Base-by-base conservation (phyloP, 768 basidiomycete genomes). In the Leccinum pellstonianum region DNA sequence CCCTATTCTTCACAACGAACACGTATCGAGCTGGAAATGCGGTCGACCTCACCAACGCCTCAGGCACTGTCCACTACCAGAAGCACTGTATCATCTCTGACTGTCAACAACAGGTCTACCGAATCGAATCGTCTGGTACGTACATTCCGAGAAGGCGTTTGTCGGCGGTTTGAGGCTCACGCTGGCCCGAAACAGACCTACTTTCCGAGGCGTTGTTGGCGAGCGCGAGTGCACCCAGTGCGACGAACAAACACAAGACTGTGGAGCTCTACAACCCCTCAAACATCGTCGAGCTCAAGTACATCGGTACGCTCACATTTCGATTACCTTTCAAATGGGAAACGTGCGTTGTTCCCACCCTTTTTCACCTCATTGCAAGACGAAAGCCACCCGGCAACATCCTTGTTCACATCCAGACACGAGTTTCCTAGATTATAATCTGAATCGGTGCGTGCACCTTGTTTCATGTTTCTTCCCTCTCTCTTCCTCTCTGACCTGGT, bases 371-470 rank as follows among this genome's bases (percentile, higher is more conserved):
- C n/a, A 9, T 51, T 17, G 25, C 8, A 9, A 23, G 31, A 29
- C 19, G 77, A 81, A 84, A 86, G 90, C 60, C 73, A 86, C 80
- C 7, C 43, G 23, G 31, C 11, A 21, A 7, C 14, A 43, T 54
- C 11, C 12, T 8, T 7, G 38, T 54, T 52, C 35, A 21, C 25
- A n/a, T 37, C 27, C 66, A 93, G 91, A 38, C 87, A 93, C 61
- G 84, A 88, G 47, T 92, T 91, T 94, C 25, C 77, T 94, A 5
- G 91, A 94, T 71, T 94, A 93, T 64, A 94, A 94, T 66, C 77
- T 94, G 37, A 85, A 92, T 66, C 77, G 91, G 91, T 87, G 60
- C 51, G 53, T 4, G 41, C 41, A 10, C 41, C 41, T 43, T 43
- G 41, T 19, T 43, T 43, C 41, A 19, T 43, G n/a, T 43, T 19